These are phyloP conservation scores for Yamadazyma blattariae DNA, from an alignment of 1,139 yeast genomes.

Conservation along the genomic window DNA sequence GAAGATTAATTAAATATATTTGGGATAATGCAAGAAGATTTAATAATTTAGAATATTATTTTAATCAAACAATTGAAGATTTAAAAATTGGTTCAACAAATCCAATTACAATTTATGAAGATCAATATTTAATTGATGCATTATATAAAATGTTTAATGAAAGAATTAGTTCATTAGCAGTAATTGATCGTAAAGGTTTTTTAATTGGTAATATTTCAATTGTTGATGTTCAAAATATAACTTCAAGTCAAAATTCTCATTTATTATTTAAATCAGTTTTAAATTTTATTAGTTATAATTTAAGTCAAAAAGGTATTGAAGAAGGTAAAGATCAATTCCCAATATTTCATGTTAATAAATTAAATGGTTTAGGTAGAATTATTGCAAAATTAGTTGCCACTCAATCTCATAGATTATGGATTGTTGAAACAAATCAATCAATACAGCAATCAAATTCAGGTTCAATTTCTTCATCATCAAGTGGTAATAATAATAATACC, in stretches of 20 bases:
- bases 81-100: conserved; percentile 66
- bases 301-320: conserved; percentile 84
- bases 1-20: conserved; percentile 74
- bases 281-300: conserved; percentile 82
- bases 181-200: conserved; percentile 75
- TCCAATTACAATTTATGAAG: conserved; percentile 82
- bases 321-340: conserved; percentile 97
- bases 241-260: conserved; percentile 81
- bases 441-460: too few species aligned
- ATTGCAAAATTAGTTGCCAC: conserved; percentile 95
- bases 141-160: conserved; percentile 79
- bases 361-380: conserved; percentile 80
- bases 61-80: conserved; percentile 64
- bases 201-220: conserved; percentile 90
- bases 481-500: conserved; percentile 14
- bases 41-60: conserved; percentile 70
- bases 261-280: conserved; percentile 78
- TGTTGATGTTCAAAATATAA: conserved; percentile 86
- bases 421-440: conserved; percentile 52
- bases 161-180: conserved; percentile 88
- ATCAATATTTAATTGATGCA: conserved; percentile 83
- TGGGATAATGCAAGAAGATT: conserved; percentile 93
- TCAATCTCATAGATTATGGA: conserved; percentile 89
- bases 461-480: conserved; percentile 14
- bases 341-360: conserved; percentile 83